These are phyloP conservation scores for Acanthochlamys bracteata DNA, from an alignment of 106 monocot genomes.

Conservation along the genomic window DNA sequence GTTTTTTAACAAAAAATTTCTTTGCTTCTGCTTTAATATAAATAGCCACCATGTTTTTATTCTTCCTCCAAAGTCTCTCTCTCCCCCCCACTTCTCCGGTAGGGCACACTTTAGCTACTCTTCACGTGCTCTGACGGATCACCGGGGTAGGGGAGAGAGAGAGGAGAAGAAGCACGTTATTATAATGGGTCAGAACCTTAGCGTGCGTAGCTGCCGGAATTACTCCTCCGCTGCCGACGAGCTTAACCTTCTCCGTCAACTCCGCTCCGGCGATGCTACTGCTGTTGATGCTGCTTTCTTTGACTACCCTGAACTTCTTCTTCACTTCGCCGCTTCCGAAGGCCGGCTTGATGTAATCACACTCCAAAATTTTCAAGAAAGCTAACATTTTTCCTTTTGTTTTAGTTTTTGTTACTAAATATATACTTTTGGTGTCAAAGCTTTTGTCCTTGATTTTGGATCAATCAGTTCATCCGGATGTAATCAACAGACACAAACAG, in stretches of 20 bases:
- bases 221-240: conserved; percentile 39
- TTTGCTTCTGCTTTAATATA: neutral
- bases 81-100: too few species aligned
- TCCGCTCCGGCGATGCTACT: conserved; percentile 47
- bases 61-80: neutral
- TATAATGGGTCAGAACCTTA: conserved; percentile 34
- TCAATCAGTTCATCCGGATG: conserved; percentile 37
- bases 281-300: conserved; percentile 27
- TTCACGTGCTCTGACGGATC: neutral
- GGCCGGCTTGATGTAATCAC: conserved; percentile 51
- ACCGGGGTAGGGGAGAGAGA: neutral
- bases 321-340: conserved; percentile 86
- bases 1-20: too few species aligned
- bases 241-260: conserved; percentile 56
- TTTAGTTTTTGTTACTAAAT: neutral
- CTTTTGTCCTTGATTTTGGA: conserved; percentile 58
- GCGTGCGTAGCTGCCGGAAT: conserved; percentile 41
- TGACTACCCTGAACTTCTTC: conserved; percentile 29
- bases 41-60: neutral
- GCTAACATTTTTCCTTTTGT: neutral
- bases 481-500: conserved; percentile 69
- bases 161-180: neutral
- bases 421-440: conserved; percentile 17
- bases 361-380: neutral
- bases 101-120: neutral